A percentile compares a stretch with the other conserved stretches of the same genome.
These are phyloP conservation scores for Eucalyptus regnans DNA, from an alignment of 345 rosid genomes.

Conservation along the genomic window DNA sequence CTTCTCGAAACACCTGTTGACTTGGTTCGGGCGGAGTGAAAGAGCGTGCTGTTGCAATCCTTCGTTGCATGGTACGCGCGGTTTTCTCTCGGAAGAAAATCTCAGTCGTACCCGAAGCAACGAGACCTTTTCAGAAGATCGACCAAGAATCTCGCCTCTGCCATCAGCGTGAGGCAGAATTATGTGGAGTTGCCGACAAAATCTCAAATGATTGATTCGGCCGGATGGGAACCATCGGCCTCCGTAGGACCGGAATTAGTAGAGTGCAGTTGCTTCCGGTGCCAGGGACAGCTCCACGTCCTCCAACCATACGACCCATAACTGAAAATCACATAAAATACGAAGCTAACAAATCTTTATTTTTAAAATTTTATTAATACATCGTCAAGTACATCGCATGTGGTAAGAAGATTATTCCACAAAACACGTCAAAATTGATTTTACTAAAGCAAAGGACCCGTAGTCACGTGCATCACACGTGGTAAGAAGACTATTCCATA, in stretches of 20 bases:
- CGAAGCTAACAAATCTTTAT: no score
- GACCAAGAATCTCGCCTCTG: no score
- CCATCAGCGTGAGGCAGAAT: not conserved
- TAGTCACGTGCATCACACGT: accelerated
- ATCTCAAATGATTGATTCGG: not conserved
- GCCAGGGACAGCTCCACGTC: not conserved
- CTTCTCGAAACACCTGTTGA: no score
- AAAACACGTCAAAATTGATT: not conserved
- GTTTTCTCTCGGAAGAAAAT: not conserved
- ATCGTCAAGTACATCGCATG: not conserved
- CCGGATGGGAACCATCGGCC: not conserved
- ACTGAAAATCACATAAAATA: not conserved
- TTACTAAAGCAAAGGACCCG: accelerated
- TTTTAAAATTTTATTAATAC: not conserved
- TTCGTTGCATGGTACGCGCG: no score
- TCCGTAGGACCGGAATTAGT: no score
- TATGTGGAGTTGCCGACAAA: not conserved
- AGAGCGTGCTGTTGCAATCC: no score
- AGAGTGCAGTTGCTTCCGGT: not conserved
- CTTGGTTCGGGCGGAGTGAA: no score
- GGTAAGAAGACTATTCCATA: no score
- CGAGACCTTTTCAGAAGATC: no score
- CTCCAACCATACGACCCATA: not conserved
- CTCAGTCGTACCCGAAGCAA: no score
- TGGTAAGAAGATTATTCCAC: not conserved